These are phyloP conservation scores for Apiotrichum domesticum DNA, from an alignment of 1,284 basidiomycete genomes.

Conservation along the genomic window DNA sequence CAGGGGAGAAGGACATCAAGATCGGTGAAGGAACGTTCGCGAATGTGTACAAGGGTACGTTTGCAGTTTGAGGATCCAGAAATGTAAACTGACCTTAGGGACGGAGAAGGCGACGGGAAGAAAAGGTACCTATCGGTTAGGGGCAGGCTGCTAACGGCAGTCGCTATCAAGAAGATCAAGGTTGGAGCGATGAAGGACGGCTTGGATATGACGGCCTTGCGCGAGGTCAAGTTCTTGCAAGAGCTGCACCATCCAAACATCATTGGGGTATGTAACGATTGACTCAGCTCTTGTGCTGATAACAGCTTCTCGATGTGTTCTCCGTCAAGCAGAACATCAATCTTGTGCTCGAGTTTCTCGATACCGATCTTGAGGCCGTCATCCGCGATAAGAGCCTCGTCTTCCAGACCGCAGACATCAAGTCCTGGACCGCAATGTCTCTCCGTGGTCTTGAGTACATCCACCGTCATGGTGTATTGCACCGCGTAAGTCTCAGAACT, in stretches of 20 bases:
- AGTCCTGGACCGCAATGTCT: constrained; percentile 98
- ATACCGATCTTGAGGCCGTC: constrained; percentile 95
- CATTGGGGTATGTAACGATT: constrained; percentile 63
- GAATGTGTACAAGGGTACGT: constrained; percentile 83
- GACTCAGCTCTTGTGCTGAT: not conserved
- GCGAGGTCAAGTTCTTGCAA: constrained; percentile 94
- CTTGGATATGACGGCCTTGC: constrained; percentile 95
- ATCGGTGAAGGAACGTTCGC: constrained; percentile 97
- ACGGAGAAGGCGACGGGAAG: constrained; percentile 35
- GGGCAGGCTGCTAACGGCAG: constrained; percentile 53
- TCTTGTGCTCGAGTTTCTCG: constrained; percentile 93
- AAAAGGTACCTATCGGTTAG: constrained; percentile 20
- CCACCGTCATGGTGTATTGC: constrained; percentile 86
- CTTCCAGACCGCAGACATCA: constrained; percentile 92
- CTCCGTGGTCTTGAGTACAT: constrained; percentile 95
- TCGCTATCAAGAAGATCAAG: constrained; percentile 98
- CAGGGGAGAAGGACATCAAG: constrained; percentile 66
- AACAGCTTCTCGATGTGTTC: constrained; percentile 89
- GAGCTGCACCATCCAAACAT: constrained; percentile 93
- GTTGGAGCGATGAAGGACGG: constrained; percentile 96
- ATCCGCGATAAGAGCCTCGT: constrained; percentile 89
- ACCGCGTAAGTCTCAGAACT: constrained; percentile 60
- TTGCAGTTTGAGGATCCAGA: not conserved
- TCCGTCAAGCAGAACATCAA: constrained; percentile 95
- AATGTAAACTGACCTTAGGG: constrained; percentile 13